Percentiles rank a stretch among this genome's conserved stretches.
Evolutionary conservation across 176 grass and related monocot genomes (phyloP).

Genomic region (Guadua angustifolia): DNA sequence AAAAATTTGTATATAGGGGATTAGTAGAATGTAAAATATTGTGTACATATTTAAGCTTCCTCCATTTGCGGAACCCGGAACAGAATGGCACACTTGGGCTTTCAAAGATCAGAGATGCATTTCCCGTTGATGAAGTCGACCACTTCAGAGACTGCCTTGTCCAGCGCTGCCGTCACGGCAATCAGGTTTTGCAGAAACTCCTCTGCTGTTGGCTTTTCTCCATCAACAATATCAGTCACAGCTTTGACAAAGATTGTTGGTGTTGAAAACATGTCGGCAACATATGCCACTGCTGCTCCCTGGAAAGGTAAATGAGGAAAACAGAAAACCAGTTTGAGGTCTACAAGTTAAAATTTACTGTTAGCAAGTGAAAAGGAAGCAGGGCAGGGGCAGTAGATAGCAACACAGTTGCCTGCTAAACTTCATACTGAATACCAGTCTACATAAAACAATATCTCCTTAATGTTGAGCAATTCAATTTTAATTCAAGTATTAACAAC

Average conservation of each 20-base stretch:
- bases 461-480: background rate
- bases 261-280: constrained; percentile 70
- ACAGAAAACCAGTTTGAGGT: background rate
- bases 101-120: constrained; percentile 69
- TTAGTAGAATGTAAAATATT: constrained; percentile 8
- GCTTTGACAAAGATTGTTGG: constrained; percentile 86
- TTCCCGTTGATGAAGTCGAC: constrained; percentile 71
- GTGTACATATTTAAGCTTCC: background rate
- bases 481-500: background rate
- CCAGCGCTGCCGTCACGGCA: constrained; percentile 64
- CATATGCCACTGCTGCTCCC: constrained; percentile 92
- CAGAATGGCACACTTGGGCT: background rate
- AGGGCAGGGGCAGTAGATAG: background rate
- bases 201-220: constrained; percentile 80
- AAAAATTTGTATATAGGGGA: constrained; percentile 42
- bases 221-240: constrained; percentile 88
- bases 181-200: constrained; percentile 83
- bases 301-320: constrained; percentile 32
- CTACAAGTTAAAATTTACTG: background rate
- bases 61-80: background rate
- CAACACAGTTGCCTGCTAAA: background rate
- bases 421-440: background rate
- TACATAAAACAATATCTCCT: background rate
- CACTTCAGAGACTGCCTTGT: constrained; percentile 55
- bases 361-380: background rate